Base-by-base conservation (phyloP, 2,329 filamentous ascomycete species). In the Claviceps cyperi region DNA sequence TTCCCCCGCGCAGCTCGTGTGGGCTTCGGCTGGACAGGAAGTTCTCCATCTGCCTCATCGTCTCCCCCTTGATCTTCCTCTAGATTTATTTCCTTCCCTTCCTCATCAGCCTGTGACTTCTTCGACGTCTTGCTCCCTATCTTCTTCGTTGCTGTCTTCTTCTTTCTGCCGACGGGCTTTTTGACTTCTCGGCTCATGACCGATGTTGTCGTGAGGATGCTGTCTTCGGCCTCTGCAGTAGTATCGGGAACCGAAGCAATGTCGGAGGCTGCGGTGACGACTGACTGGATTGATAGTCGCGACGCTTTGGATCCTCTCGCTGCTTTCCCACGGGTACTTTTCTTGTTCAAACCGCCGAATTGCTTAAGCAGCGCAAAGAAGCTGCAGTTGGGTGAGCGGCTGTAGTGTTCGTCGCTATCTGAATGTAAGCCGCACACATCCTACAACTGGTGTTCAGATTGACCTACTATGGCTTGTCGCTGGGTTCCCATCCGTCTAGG, bases 401-500 rank as follows among this genome's bases (percentile, higher is more conserved):
- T 81, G 58, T 82, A 80, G 62, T 98, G 92, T 63, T 98, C 92
- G 53, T 94, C 82, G 62, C 86, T 91, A 17, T 52, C 32, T 44
- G 15, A 43, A 44, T 17, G 56, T 68, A 51, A 66, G 60, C 48
- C 28, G 32, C 28, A 17, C 14, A 21, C 6, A 17, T 9, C 1
- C 17, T 3, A 15, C 15, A 39, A 15, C 15, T 17, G 19, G 14
- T 37, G 14, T 22, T 5, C 28, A 21, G 22, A 9, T 6, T 4
- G 43, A 67, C 84, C 67, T 65, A 89, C 81, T 84, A 78, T 53
- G 92, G 92, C 62, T 94, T 87, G 64, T 98, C 92, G 52, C 83
- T 82, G 1, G 84, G 83, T 62, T 97, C 92, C 92, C 94, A 98
- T 6, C 89, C 89, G 64, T 97, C 91, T 11, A 98, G 76, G 11